Percentiles rank a stretch among this genome's conserved stretches.
phyloP scores from a whole-genome alignment of 2,329 filamentous ascomycete species.

The Paecilomyces dactylethromorphus region DNA sequence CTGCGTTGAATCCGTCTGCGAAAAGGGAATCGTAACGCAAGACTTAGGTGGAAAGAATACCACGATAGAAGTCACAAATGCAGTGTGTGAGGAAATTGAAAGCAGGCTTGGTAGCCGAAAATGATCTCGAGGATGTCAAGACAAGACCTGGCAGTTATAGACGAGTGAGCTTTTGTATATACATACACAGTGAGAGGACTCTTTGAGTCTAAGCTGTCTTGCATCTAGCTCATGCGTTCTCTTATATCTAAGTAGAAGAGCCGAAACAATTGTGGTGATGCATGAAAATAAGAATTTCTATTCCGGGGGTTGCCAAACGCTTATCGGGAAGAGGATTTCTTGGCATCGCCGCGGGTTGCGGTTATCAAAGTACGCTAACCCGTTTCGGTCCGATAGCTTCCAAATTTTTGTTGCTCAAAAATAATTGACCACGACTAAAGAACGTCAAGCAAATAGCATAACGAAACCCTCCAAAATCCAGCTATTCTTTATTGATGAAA shows the following conservation, averaged over 20 bases:
- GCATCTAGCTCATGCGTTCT: no score
- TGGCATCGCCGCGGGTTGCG: background rate
- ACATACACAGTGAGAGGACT: no score
- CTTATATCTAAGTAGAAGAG: no score
- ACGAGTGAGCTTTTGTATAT: no score
- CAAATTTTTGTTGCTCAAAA: slow-evolving; percentile 13
- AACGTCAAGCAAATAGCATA: background rate
- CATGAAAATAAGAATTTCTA: no score
- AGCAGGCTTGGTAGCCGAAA: background rate
- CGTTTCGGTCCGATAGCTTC: slow-evolving; percentile 5
- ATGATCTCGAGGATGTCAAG: no score
- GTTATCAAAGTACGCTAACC: slow-evolving; percentile 14
- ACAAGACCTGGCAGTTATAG: no score
- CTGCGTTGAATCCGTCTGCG: slow-evolving; percentile 56
- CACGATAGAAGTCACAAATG: slow-evolving; percentile 1
- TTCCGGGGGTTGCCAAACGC: no score
- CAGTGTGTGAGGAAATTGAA: slow-evolving; percentile 6
- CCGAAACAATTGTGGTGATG: no score
- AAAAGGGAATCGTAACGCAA: slow-evolving; percentile 47
- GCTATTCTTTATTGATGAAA: slow-evolving; percentile 13
- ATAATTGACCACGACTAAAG: background rate
- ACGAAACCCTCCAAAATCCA: slow-evolving; percentile 4
- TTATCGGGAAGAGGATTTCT: background rate
- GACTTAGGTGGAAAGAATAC: slow-evolving; percentile 53
- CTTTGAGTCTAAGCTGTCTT: no score